Conservation (phyloP, 192 early-diverging fungal species). For the Rhizophagus sp. region DNA sequence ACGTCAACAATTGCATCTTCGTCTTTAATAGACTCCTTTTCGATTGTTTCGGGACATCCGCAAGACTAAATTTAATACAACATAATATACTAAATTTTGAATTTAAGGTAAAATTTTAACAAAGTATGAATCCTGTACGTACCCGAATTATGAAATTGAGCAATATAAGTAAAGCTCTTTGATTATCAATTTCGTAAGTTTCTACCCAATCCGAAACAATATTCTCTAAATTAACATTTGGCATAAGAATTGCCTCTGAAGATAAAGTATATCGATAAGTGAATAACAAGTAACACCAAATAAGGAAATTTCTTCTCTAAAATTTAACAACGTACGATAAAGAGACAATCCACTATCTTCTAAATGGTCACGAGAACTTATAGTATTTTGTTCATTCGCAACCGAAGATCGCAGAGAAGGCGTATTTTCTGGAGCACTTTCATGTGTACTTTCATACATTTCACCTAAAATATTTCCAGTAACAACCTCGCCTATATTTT, state of each 20-base stretch:
- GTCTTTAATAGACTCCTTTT: constrained; percentile 46
- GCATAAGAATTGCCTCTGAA: constrained; percentile 47
- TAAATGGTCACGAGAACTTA: background rate
- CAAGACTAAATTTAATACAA: constrained; percentile 45
- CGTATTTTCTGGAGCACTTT: background rate
- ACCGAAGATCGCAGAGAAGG: background rate
- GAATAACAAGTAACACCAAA: background rate
- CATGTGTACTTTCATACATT: background rate
- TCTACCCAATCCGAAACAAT: constrained; percentile 73
- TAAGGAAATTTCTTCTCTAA: background rate
- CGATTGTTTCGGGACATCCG: constrained; percentile 57
- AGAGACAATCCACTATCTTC: constrained; percentile 23
- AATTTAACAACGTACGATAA: constrained; percentile 6
- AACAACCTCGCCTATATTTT: background rate
- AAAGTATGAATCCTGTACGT: constrained; percentile 28
- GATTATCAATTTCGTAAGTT: constrained; percentile 52
- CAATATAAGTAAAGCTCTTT: constrained; percentile 62
- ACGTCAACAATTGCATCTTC: constrained; percentile 56
- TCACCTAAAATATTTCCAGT: background rate
- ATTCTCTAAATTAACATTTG: constrained; percentile 57
- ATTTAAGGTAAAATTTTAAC: too few species aligned
- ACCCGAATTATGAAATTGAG: constrained; percentile 74
- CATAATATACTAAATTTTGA: background rate
- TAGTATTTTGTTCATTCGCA: background rate
- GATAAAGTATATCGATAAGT: background rate